phyloP scores from a whole-genome alignment of 208 protist genomes.

The Acanthamoeba healyi region DNA sequence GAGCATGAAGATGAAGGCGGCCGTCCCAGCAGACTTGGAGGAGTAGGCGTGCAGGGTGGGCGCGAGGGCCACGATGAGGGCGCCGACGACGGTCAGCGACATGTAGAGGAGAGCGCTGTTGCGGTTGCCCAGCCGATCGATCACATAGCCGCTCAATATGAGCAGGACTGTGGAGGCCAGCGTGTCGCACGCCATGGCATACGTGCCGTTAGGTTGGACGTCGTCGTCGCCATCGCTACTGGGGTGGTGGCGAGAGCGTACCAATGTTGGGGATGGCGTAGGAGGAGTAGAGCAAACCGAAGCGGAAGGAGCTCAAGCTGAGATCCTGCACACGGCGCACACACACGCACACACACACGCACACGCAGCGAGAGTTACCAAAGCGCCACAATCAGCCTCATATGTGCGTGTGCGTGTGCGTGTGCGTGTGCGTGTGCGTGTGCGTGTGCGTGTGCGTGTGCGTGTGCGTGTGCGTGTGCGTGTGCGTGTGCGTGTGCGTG shows the following conservation, averaged over 20 bases:
- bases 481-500: neutral
- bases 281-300: neutral
- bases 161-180: no score
- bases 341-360: no score
- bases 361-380: neutral
- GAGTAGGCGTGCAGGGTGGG: neutral
- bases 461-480: no score
- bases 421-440: no score
- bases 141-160: neutral
- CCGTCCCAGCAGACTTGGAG: neutral
- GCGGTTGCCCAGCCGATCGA: neutral
- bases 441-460: no score
- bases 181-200: no score
- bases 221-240: no score
- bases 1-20: neutral
- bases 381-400: no score
- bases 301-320: neutral
- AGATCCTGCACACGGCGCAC: no score
- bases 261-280: constrained; percentile 10
- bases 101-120: neutral
- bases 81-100: neutral
- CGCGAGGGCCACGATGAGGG: neutral
- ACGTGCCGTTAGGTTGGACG: no score
- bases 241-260: no score
- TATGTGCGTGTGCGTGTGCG: no score